Conservation (phyloP, 371 early-diverging fungal genomes). For the Mucor piriformis region DNA sequence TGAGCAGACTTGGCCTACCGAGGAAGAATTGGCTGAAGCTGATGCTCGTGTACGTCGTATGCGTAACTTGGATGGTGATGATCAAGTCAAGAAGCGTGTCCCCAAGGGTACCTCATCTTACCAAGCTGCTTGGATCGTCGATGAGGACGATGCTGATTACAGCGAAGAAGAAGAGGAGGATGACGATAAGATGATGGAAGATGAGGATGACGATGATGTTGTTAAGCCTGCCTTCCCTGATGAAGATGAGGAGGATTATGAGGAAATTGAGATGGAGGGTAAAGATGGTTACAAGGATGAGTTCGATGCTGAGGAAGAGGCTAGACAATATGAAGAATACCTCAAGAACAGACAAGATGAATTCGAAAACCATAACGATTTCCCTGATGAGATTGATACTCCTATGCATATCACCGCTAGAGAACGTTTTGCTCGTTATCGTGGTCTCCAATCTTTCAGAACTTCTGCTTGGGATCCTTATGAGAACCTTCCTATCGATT, state of each 20-base stretch:
- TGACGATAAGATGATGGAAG: slow-evolving; percentile 45
- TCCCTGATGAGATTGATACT: slow-evolving; percentile 97
- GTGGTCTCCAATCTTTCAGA: slow-evolving; percentile 91
- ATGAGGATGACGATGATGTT: slow-evolving; percentile 34
- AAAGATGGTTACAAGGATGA: slow-evolving; percentile 47
- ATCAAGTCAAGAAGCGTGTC: slow-evolving; percentile 63
- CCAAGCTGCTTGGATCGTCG: slow-evolving; percentile 97
- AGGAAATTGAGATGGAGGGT: slow-evolving; percentile 71
- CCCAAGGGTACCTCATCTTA: slow-evolving; percentile 95
- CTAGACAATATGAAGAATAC: slow-evolving; percentile 65
- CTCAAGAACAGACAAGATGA: slow-evolving; percentile 69
- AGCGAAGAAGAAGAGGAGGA: slow-evolving; percentile 69
- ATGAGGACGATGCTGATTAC: slow-evolving; percentile 68
- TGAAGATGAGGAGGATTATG: slow-evolving; percentile 71
- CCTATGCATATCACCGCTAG: slow-evolving; percentile 85
- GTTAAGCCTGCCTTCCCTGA: slow-evolving; percentile 38
- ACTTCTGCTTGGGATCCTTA: slow-evolving; percentile 97
- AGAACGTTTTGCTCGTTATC: slow-evolving; percentile 87
- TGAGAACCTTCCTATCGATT: slow-evolving; percentile 95
- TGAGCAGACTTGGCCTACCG: slow-evolving; percentile 98
- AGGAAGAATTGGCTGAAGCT: slow-evolving; percentile 87
- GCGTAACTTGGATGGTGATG: slow-evolving; percentile 25
- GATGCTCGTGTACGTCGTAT: slow-evolving; percentile 60
- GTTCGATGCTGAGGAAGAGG: slow-evolving; percentile 52
- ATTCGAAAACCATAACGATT: slow-evolving; percentile 77